Conservation (phyloP, 116 monocot species). For the Phalaenopsis hybrid region DNA sequence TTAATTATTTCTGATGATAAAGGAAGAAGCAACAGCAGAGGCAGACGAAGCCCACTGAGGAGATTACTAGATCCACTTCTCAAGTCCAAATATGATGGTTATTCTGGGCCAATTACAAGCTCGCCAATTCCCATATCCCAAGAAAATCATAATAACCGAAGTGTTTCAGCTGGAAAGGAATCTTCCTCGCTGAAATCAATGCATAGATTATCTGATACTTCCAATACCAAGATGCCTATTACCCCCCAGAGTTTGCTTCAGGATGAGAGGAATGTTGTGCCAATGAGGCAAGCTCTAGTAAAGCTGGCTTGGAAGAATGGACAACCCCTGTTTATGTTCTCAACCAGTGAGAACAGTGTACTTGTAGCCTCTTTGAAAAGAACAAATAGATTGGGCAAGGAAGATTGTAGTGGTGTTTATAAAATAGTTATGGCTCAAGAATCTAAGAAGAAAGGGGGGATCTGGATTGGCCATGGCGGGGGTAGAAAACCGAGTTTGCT, state of each 20-base stretch:
- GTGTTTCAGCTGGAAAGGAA: conserved; percentile 17
- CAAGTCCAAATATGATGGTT: conserved; percentile 32
- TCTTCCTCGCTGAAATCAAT: conserved; percentile 1
- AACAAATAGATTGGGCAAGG: conserved; percentile 10
- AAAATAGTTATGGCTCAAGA: conserved; percentile 38
- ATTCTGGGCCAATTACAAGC: conserved; percentile 11
- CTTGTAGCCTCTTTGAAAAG: conserved; percentile 70
- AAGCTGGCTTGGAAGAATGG: conserved; percentile 77
- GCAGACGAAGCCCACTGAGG: conserved; percentile 62
- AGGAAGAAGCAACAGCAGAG: conserved; percentile 24
- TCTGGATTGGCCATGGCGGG: conserved; percentile 37
- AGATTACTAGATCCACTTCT: conserved; percentile 75
- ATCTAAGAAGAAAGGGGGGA: conserved; percentile 50
- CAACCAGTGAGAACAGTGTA: conserved; percentile 51
- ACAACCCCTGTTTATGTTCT: conserved; percentile 67
- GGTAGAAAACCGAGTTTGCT: conserved; percentile 33
- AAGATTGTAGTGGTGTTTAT: conserved; percentile 23
- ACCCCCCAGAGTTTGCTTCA: conserved; percentile 8
- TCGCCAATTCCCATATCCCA: conserved; percentile 12
- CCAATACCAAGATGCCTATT: background rate
- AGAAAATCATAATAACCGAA: conserved; percentile 10
- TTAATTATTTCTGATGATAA: conserved; percentile 26
- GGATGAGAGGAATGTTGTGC: conserved; percentile 18
- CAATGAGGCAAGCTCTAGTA: conserved; percentile 62
- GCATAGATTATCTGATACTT: conserved; percentile 9